These are phyloP conservation scores for Camellia oleifera DNA, from an alignment of 179 eudicot genomes.

Conservation along the genomic window DNA sequence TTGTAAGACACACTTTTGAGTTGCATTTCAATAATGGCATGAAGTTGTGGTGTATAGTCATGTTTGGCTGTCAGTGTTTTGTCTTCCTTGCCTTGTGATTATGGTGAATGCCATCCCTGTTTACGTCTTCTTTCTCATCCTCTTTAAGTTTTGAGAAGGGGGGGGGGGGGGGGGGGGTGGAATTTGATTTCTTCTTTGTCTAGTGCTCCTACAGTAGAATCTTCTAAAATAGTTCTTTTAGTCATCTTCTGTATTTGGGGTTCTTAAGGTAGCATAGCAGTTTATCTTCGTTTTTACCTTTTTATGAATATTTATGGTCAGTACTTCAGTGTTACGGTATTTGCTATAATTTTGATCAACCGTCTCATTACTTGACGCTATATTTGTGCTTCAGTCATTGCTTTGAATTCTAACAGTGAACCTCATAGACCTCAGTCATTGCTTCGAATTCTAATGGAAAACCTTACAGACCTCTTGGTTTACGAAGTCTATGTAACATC, in stretches of 20 bases:
- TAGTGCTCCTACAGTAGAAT: neutral
- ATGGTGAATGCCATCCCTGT: neutral
- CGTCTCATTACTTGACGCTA: neutral
- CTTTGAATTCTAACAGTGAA: no score
- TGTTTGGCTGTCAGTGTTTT: neutral
- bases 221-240: neutral
- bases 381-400: neutral
- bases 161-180: no score
- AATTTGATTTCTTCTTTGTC: neutral
- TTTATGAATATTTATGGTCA: neutral
- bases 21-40: neutral
- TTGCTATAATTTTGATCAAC: neutral
- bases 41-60: neutral
- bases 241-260: neutral
- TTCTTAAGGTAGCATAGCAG: neutral
- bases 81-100: constrained; percentile 2
- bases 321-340: neutral
- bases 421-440: neutral
- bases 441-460: neutral
- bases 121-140: neutral
- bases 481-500: neutral
- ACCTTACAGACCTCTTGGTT: neutral
- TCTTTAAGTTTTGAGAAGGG: neutral
- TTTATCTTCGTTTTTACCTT: neutral
- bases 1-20: neutral